Base-by-base conservation (phyloP, 495 filamentous ascomycete genomes). In the Eremomyces bilateralis region DNA sequence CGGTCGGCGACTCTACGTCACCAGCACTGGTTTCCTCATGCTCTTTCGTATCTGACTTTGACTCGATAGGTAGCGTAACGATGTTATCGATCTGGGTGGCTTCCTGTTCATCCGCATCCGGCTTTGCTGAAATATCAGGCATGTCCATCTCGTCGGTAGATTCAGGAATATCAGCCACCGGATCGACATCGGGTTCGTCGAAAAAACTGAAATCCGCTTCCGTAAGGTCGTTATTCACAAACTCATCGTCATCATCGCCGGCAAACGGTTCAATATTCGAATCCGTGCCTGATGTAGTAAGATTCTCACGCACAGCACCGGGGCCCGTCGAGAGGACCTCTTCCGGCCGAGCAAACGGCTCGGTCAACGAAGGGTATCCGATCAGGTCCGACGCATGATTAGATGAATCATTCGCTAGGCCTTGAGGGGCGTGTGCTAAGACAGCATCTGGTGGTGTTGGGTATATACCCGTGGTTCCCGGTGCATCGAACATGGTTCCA, bases 171-270 rank as follows among this genome's bases (percentile, higher is more conserved):
- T 43, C 44, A 8, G 37, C 39, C 5, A 34, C 40, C 15, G 41
- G 17, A 16, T 45, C 52, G 10, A 17, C 33, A 5, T 56, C 61
- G 3, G 62, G 64, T 29, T 73, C 68, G 47, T 91, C 80, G 38
- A 93, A 92, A 47, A 90, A 92, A 52, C 68, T 85, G 53, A 92
- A 92, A 48, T 93, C 83, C 2, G 71, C 74, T 38, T 93, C 83
- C 1, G 80, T 84, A 15, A 92, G 69, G n/a, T 73, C 78, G 42
- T 71, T 75, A 8, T 44, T 45, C 27, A 35, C 53, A 38, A 54
- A 59, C 4, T 40, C 43, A 25, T 60, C 54, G 18, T 57, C 56
- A 20, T 53, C 57, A 42, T 49, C 45, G 15, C 73, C 63, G 15
- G 71, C 80, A 52, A 90, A 93, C 37, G 84, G 67, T 49, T 77